These are phyloP conservation scores for Aspergillus persii DNA, from an alignment of 2,329 filamentous ascomycete genomes.

Conservation along the genomic window DNA sequence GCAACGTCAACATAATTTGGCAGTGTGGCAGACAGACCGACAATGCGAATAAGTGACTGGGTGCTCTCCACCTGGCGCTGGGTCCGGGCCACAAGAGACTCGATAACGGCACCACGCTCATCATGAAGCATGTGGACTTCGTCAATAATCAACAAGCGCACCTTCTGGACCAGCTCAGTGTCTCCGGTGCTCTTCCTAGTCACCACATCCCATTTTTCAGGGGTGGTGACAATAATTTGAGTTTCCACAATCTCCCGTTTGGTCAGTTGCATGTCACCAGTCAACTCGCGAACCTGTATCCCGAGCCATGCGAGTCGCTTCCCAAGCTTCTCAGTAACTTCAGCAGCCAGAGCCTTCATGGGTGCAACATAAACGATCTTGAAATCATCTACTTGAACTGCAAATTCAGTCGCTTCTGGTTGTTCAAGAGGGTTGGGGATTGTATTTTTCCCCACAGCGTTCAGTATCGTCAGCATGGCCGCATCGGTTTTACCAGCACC, in stretches of 20 bases:
- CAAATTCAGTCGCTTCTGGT: conserved; percentile 71
- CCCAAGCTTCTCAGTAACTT: conserved; percentile 91
- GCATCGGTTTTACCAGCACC: conserved; percentile 99
- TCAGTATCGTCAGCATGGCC: conserved; percentile 92
- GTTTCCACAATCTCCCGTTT: conserved; percentile 95
- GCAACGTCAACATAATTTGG: conserved; percentile 97
- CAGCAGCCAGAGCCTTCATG: conserved; percentile 96
- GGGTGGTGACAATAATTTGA: conserved; percentile 97
- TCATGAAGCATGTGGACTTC: conserved; percentile 99
- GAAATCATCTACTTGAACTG: conserved; percentile 81
- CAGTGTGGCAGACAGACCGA: conserved; percentile 90
- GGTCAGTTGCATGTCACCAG: conserved; percentile 97
- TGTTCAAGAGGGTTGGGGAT: conserved; percentile 76
- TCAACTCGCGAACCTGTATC: conserved; percentile 87
- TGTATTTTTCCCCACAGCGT: conserved; percentile 83
- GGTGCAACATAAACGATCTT: conserved; percentile 98
- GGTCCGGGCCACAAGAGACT: conserved; percentile 91
- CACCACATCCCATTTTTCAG: conserved; percentile 99
- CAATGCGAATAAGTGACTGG: conserved; percentile 92
- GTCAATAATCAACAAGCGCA: conserved; percentile 92
- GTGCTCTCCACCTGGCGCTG: conserved; percentile 97
- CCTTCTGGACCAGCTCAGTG: conserved; percentile 96
- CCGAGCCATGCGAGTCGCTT: conserved; percentile 92
- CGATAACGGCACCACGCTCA: conserved; percentile 90
- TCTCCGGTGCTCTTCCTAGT: conserved; percentile 96